phyloP scores from a whole-genome alignment of 1,139 yeast species.

The Geotrichum histeridarum region DNA sequence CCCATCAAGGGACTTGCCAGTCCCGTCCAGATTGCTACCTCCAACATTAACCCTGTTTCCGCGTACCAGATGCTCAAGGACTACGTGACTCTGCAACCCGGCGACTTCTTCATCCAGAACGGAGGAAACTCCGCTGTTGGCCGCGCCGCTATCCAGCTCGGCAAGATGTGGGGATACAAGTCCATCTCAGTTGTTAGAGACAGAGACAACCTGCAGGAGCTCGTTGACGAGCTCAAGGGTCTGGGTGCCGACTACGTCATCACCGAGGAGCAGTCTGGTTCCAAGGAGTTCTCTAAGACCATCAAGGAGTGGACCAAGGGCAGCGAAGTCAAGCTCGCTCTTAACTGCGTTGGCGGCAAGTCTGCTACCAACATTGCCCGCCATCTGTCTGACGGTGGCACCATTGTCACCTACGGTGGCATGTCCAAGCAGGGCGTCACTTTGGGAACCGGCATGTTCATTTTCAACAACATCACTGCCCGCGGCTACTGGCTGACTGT shows the following conservation, averaged over 20 bases:
- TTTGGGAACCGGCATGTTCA: slow-evolving; percentile 80
- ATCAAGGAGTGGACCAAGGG: slow-evolving; percentile 58
- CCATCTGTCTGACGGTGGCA: slow-evolving; percentile 65
- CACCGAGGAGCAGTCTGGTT: slow-evolving; percentile 76
- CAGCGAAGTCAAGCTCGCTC: slow-evolving; percentile 59
- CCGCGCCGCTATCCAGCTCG: slow-evolving; percentile 87
- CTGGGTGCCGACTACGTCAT: slow-evolving; percentile 87
- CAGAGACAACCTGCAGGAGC: slow-evolving; percentile 64
- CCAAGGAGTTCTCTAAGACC: slow-evolving; percentile 56
- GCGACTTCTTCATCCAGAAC: slow-evolving; percentile 94
- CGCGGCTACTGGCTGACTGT: slow-evolving; percentile 93
- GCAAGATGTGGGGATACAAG: slow-evolving; percentile 67
- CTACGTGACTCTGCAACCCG: slow-evolving; percentile 55
- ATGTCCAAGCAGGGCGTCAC: slow-evolving; percentile 94
- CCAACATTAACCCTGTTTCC: slow-evolving; percentile 75
- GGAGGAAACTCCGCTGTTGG: slow-evolving; percentile 97
- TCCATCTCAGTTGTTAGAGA: slow-evolving; percentile 86
- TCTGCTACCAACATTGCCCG: slow-evolving; percentile 77
- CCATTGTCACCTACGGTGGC: slow-evolving; percentile 90
- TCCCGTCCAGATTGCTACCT: slow-evolving; percentile 16
- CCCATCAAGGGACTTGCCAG: slow-evolving; percentile 20
- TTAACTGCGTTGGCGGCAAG: slow-evolving; percentile 92
- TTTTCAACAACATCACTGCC: slow-evolving; percentile 80
- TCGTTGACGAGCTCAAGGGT: slow-evolving; percentile 51
- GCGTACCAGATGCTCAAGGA: slow-evolving; percentile 85